phyloP scores from a whole-genome alignment of 179 eudicot species.

The Silene coronaria region DNA sequence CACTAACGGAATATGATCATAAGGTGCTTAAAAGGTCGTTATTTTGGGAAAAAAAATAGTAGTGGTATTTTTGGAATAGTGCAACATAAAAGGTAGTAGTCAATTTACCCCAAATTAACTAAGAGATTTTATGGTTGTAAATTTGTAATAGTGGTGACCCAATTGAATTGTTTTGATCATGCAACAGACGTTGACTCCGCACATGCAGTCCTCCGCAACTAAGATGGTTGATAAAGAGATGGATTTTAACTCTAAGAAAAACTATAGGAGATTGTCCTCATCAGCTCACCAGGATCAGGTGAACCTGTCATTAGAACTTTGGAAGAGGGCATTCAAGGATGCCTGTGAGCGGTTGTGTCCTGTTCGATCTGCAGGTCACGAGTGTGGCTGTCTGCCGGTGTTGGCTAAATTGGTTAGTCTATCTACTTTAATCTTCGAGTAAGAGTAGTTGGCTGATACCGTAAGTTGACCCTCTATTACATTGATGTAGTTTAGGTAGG shows the following conservation, averaged over 20 bases:
- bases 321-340: slow-evolving; percentile 93
- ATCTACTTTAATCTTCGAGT: not conserved
- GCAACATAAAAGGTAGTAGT: not conserved
- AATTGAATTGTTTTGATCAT: slow-evolving; percentile 5
- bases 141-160: not conserved
- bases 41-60: no score
- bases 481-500: not conserved
- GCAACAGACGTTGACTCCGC: slow-evolving; percentile 78
- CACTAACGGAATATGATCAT: no score
- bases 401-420: slow-evolving; percentile 64
- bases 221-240: slow-evolving; percentile 37
- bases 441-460: not conserved
- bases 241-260: slow-evolving; percentile 40
- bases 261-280: slow-evolving; percentile 35
- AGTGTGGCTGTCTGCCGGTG: slow-evolving; percentile 84
- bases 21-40: no score
- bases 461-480: not conserved
- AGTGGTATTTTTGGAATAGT: no score
- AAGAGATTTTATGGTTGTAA: not conserved
- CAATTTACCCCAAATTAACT: no score
- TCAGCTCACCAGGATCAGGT: slow-evolving; percentile 63
- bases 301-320: slow-evolving; percentile 62
- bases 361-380: slow-evolving; percentile 78
- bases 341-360: slow-evolving; percentile 92
- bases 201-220: slow-evolving; percentile 79